Base-by-base conservation (phyloP, 495 filamentous ascomycete species). In the Cercophora scortea region DNA sequence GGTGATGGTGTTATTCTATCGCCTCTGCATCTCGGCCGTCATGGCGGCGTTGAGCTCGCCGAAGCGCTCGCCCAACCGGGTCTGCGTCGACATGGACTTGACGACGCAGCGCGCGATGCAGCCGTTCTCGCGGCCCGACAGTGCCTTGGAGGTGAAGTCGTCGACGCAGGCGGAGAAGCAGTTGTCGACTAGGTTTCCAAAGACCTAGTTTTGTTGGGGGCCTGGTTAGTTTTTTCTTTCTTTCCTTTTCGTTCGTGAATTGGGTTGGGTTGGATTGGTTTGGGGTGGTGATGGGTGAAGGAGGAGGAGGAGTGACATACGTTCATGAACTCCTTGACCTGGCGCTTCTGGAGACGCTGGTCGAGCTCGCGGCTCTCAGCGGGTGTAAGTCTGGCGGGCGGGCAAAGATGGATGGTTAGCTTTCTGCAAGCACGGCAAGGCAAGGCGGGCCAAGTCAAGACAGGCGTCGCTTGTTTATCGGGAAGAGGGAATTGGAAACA, bases 261-360 rank as follows among this genome's bases (percentile, higher is more conserved):
- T 41, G 13, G 47, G 49, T 44, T 45, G 47, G 50, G 45, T 18
- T 43, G 38, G 45, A 25, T 39, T 19, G 18, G 13, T 18, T 12
- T 36, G 45, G 8, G 25, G 13, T 7, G 15, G 34, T n/a, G 35
- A 13, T 36, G 34, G 8, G 51, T 12, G 45, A 18, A 34, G 56
- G 34, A 1, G n/a, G 10, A 42, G n/a, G n/a, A n/a, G n/a, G n/a
- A n/a, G n/a, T n/a, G 16, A 78, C 77, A 68, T 81, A 97, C 93
- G 58, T 79, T 87, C 87, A 96, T 95, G 67, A 98, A 96, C 57
- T 96, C 92, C 76, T 95, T 95, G 80, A 97, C 85, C 76, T 99
- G 93, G 73, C 90, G 91, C 72, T 85, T 85, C 76, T 97, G 88
- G 80, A 97, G 88, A 71, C 92, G 88, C 69, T 77, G 62, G 62